Evolutionary conservation across 2,329 filamentous ascomycete species (phyloP).

Genomic region (Penicillium sp.): DNA sequence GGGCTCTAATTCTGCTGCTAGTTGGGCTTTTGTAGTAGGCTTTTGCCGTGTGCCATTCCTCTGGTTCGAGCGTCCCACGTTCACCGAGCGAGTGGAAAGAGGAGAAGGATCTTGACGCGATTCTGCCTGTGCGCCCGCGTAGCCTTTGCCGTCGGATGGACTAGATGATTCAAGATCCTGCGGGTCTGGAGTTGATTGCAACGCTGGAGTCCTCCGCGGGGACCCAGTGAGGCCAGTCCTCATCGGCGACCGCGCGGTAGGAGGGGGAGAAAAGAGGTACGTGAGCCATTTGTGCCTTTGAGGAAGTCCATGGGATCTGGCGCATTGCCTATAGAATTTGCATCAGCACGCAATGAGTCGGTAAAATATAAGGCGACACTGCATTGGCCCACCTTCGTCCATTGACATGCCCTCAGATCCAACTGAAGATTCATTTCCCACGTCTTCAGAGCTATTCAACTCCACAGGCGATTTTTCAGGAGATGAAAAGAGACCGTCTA

Average conservation of each 20-base stretch:
- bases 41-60: conserved; percentile 26
- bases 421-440: conserved; percentile 47
- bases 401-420: conserved; percentile 64
- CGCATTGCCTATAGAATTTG: conserved; percentile 36
- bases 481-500: conserved; percentile 86
- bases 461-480: conserved; percentile 62
- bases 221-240: conserved; percentile 47
- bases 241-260: conserved; percentile 47
- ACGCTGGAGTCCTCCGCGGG: conserved; percentile 43
- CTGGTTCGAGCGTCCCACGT: conserved; percentile 32
- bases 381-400: conserved; percentile 55
- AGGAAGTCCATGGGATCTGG: conserved; percentile 46
- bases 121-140: conserved; percentile 24
- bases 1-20: conserved; percentile 25
- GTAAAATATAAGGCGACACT: background rate
- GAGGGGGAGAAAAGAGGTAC: conserved; percentile 39
- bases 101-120: conserved; percentile 35
- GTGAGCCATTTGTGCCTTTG: conserved; percentile 34
- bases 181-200: conserved; percentile 45
- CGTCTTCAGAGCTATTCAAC: conserved; percentile 31
- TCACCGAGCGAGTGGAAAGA: conserved; percentile 38
- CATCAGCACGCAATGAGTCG: conserved; percentile 10
- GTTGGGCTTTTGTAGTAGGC: conserved; percentile 18
- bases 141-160: conserved; percentile 37
- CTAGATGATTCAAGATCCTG: conserved; percentile 41